Evolutionary conservation across 345 rosid genomes (phyloP).

Genomic region (Citrus glauca): DNA sequence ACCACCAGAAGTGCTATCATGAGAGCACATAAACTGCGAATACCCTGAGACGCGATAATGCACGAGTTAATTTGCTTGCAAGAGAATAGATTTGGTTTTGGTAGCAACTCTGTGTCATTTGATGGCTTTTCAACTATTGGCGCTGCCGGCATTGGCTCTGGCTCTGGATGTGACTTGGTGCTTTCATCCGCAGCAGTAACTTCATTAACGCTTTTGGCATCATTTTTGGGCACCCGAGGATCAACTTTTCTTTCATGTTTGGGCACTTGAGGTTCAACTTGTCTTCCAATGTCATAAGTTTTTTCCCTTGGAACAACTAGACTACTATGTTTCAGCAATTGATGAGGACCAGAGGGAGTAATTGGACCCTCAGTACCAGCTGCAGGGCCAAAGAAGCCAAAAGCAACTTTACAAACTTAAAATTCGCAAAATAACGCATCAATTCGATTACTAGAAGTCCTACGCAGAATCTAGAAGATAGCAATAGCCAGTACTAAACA

Average conservation of each 20-base stretch:
- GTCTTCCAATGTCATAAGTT: not conserved
- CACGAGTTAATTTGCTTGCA: constrained; percentile 52
- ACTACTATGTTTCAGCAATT: not conserved
- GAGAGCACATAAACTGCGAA: constrained; percentile 53
- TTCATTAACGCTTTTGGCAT: not conserved
- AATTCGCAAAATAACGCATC: not conserved
- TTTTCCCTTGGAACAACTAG: not conserved
- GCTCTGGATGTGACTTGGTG: not conserved
- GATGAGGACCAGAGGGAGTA: not conserved
- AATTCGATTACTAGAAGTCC: not conserved
- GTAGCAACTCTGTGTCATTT: not conserved
- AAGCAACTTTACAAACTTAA: not conserved
- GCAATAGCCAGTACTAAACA: not conserved
- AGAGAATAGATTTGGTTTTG: constrained; percentile 33
- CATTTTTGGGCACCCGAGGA: not conserved
- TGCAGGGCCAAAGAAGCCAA: not conserved
- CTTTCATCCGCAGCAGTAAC: not conserved
- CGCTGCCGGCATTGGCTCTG: not conserved
- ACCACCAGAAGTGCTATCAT: constrained; percentile 54
- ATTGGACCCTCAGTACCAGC: not conserved
- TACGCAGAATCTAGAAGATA: not conserved
- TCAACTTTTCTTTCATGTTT: not conserved
- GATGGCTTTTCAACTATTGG: constrained; percentile 5
- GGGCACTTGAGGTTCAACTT: not conserved
- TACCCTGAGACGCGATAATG: constrained; percentile 48